These are phyloP conservation scores for Neurospora sp. DNA, from an alignment of 495 filamentous ascomycete genomes.

Conservation along the genomic window DNA sequence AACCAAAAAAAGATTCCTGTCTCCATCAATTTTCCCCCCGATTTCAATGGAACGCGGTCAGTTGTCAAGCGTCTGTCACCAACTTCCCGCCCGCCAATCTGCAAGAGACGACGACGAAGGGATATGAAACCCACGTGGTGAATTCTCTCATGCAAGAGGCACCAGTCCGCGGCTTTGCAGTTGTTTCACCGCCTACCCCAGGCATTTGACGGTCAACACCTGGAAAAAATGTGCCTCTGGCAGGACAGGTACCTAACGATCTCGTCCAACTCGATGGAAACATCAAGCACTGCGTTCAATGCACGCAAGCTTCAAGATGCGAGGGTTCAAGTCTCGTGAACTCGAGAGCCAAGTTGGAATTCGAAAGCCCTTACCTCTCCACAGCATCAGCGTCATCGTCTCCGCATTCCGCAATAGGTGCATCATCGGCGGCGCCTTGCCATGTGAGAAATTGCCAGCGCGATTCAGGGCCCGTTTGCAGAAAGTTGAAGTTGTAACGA, in stretches of 20 bases:
- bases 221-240: not conserved
- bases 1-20: not conserved
- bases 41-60: not conserved
- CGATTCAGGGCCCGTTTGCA: not conserved
- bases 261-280: not conserved
- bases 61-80: not conserved
- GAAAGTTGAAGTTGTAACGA: not conserved
- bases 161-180: not conserved
- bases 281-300: not conserved
- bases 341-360: not conserved
- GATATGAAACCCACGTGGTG: not conserved
- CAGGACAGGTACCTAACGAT: not conserved
- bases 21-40: not conserved
- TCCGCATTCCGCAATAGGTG: not conserved
- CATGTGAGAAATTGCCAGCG: not conserved
- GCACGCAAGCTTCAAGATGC: not conserved
- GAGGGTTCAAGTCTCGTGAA: not conserved
- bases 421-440: not conserved
- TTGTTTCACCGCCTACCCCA: not conserved
- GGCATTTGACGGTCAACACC: not conserved
- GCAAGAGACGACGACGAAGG: not conserved
- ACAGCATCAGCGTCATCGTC: not conserved
- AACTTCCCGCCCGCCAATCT: not conserved
- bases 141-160: not conserved
- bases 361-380: not conserved